Evolutionary conservation across 306 rosid species (phyloP), one percentile per base, ranked within the genome.

Genomic region (Corylus avellana): DNA sequence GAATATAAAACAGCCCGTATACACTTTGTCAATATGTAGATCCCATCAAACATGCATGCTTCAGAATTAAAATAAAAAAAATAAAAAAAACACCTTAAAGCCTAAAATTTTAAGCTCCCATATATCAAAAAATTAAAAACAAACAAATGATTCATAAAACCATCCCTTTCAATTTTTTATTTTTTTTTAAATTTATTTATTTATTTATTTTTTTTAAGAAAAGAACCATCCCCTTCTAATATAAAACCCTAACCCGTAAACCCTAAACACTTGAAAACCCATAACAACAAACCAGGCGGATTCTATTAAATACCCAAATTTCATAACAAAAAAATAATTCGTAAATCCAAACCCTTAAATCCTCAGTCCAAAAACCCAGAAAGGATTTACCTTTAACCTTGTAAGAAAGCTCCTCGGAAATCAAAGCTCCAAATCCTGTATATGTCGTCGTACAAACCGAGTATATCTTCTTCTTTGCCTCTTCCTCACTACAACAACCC

Each of bases 401-500:
- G 56, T 78, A 73, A 29, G 97, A 95, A 75, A 92, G 92, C 87
- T 95, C 98, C 75, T 95, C 97, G 1, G 97, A 88, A 84, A 92
- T 89, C 84, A 89, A 86, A 51, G 97, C 98, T 8, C 98, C 98
- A 77, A 92, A 95, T 8, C 97, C 98, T 17, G 92, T 91, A 72
- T 95, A 95, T 0, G 96, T 80, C 47, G 81, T 25, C 12, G 94
- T 87, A 61, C 93, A 84, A 67, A 95, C 98, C 13, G 97, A 95
- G 93, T 95, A 95, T 75, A 95, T 95, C 87, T 91, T 93, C 89
- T 85, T 90, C 74, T 77, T 95, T 5, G 98, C 98, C 74, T 92
- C 98, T 75, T 95, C 97, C 86, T 92, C 98, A 54, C 98, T 95
- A 57, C 56, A 83, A 77, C 20, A 17, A 18, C 20, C 25, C 3